Conservation (phyloP, 2,329 filamentous ascomycete species). For the Beauveria sp. region DNA sequence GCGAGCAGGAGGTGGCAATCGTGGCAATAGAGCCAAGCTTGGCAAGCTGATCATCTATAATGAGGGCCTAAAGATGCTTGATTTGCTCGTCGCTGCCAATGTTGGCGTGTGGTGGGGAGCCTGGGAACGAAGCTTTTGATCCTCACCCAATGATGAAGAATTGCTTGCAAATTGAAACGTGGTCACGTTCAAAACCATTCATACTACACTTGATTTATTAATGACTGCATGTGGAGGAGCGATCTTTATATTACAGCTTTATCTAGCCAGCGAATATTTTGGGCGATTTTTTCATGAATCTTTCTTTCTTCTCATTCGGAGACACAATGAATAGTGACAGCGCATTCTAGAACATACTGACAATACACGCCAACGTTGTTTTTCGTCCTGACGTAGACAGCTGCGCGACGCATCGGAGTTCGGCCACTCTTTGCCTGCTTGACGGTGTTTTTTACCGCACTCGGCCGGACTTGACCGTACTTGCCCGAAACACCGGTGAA, state of each 20-base stretch:
- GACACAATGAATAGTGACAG: no score
- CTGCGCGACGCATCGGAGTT: no score
- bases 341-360: no score
- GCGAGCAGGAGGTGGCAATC: conserved; percentile 75
- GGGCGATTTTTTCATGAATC: neutral
- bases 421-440: no score
- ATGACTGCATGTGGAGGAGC: neutral
- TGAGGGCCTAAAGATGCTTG: conserved; percentile 91
- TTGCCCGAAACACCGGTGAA: no score
- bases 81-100: conserved; percentile 84
- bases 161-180: neutral
- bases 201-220: neutral
- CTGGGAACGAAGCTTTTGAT: conserved; percentile 54
- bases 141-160: neutral
- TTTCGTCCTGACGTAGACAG: no score
- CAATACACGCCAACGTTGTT: no score
- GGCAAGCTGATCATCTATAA: conserved; percentile 87
- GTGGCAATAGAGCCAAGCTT: conserved; percentile 81
- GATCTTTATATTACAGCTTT: neutral
- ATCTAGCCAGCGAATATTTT: neutral
- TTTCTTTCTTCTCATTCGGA: no score
- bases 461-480: no score
- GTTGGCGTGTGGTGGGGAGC: conserved; percentile 90
- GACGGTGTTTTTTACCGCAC: no score
- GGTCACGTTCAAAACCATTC: neutral